Conservation (phyloP, 495 filamentous ascomycete species). For the Oidiodendron maius region DNA sequence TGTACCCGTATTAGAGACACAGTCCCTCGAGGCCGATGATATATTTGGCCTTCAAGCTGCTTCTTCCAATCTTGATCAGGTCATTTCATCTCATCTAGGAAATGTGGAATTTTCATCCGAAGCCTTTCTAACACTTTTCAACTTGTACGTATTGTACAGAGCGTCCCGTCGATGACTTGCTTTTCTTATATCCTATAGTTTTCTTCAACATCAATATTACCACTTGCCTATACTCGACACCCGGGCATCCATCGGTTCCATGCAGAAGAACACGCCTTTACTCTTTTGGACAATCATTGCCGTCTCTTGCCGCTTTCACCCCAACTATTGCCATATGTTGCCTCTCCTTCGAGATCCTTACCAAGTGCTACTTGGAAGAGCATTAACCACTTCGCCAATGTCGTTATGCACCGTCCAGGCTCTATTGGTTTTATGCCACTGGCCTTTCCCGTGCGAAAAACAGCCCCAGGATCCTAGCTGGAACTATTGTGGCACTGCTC, state of each 20-base stretch:
- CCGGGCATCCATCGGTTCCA: conserved; percentile 17
- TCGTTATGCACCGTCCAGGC: conserved; percentile 27
- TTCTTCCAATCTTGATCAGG: not conserved
- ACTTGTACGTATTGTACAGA: not conserved
- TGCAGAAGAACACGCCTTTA: conserved; percentile 21
- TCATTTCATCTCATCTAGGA: not conserved
- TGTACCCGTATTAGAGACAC: not conserved
- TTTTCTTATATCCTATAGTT: conserved; percentile 24
- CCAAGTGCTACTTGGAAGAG: conserved; percentile 15
- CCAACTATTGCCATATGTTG: not conserved
- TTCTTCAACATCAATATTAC: conserved; percentile 19
- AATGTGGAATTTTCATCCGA: not conserved
- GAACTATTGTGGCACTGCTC: conserved; percentile 27
- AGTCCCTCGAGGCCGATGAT: not conserved
- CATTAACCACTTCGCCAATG: conserved; percentile 17
- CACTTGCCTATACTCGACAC: conserved; percentile 25
- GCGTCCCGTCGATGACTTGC: not conserved
- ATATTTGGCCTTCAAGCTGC: not conserved
- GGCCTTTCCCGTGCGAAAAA: conserved; percentile 22
- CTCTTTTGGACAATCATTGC: conserved; percentile 30
- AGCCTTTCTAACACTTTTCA: not conserved
- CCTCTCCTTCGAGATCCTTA: conserved; percentile 30
- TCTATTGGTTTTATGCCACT: conserved; percentile 25
- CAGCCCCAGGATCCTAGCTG: conserved; percentile 29
- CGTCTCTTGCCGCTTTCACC: conserved; percentile 10